Percentiles rank a stretch among this genome's conserved stretches.
Evolutionary conservation across 768 basidiomycete genomes (phyloP).

Genomic region (Suillus weaverae): DNA sequence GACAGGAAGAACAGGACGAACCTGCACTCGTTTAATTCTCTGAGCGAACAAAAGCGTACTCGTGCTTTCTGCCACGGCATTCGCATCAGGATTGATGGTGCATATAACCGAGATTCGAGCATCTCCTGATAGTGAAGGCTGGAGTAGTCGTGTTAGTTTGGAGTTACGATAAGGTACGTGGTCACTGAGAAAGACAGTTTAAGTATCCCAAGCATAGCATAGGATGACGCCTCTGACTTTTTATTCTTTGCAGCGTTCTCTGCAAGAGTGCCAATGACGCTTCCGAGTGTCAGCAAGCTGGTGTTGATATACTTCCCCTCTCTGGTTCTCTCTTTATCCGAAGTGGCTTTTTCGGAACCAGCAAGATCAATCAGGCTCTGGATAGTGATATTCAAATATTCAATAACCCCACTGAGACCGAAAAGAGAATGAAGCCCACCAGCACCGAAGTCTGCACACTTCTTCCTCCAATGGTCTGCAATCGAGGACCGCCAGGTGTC

Average conservation of each 20-base stretch:
- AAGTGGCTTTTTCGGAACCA: conserved; percentile 94
- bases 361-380: conserved; percentile 95
- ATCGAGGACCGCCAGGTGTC: conserved; percentile 58
- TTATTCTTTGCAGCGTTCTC: conserved; percentile 83
- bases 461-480: conserved; percentile 77
- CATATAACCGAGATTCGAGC: conserved; percentile 96
- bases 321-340: conserved; percentile 91
- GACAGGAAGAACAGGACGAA: conserved; percentile 28
- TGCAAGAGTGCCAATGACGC: conserved; percentile 88
- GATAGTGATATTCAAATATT: neutral
- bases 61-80: conserved; percentile 79
- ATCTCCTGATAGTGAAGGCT: conserved; percentile 93
- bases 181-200: conserved; percentile 46
- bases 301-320: conserved; percentile 98
- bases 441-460: conserved; percentile 78
- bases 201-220: neutral
- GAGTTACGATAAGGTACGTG: conserved; percentile 96
- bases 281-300: conserved; percentile 88
- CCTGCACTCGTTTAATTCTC: conserved; percentile 84
- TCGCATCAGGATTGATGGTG: conserved; percentile 85
- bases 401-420: neutral
- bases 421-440: conserved; percentile 40
- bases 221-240: conserved; percentile 39
- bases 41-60: conserved; percentile 91
- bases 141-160: conserved; percentile 91